These are phyloP conservation scores for Leucogyrophana mollusca DNA, from an alignment of 768 basidiomycete species.

Conservation along the genomic window DNA sequence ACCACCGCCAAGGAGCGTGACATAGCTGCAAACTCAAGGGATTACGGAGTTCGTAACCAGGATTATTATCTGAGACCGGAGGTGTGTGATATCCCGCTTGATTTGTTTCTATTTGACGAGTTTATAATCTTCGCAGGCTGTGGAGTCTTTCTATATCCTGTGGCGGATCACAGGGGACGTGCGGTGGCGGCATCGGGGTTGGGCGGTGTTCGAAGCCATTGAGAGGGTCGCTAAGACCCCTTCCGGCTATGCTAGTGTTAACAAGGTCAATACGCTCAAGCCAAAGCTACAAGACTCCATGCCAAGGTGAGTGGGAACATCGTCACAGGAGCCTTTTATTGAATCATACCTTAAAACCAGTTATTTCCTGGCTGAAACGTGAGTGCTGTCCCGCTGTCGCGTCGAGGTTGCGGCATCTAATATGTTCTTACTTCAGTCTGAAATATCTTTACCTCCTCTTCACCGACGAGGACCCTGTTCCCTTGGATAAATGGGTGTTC, in stretches of 20 bases:
- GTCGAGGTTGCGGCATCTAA: no score
- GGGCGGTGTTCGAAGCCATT: constrained; percentile 68
- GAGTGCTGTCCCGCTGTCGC: constrained; percentile 9
- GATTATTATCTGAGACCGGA: constrained; percentile 69
- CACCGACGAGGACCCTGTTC: constrained; percentile 56
- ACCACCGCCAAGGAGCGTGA: constrained; percentile 17
- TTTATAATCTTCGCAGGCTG: no score
- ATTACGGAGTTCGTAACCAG: constrained; percentile 48
- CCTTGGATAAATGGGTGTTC: constrained; percentile 56
- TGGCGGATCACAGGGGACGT: constrained; percentile 68
- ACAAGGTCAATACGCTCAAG: constrained; percentile 43
- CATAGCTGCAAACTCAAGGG: constrained; percentile 34
- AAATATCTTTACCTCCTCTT: constrained; percentile 78
- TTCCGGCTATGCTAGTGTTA: constrained; percentile 61
- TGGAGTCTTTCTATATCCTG: constrained; percentile 71
- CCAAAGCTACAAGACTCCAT: constrained; percentile 50
- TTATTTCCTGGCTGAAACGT: constrained; percentile 58
- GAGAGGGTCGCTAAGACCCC: constrained; percentile 56
- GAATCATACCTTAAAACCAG: constrained; percentile 19
- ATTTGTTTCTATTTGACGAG: no score
- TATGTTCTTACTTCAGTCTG: constrained; percentile 40
- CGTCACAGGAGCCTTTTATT: no score
- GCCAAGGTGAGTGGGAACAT: constrained; percentile 59
- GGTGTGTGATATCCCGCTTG: no score
- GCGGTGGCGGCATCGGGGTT: constrained; percentile 70